Conservation (phyloP, 148 eudicot species). For the Heliamphora exappendiculata region DNA sequence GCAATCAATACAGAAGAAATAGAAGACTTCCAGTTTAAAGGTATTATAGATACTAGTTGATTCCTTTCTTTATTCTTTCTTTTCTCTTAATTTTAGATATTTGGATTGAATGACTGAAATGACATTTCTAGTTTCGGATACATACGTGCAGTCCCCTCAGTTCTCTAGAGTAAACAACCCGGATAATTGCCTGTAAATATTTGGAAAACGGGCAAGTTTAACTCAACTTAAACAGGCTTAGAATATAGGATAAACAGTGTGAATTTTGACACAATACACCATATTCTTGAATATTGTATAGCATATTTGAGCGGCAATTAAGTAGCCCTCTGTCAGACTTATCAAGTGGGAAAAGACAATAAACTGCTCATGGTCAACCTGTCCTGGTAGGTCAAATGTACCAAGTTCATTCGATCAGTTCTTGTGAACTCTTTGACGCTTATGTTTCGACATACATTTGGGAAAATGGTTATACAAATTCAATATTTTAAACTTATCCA, state of each 20-base stretch:
- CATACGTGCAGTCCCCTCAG: background rate
- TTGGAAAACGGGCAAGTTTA: background rate
- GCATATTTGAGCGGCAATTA: background rate
- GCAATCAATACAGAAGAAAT: slow-evolving; percentile 64
- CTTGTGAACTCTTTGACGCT: background rate
- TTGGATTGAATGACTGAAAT: background rate
- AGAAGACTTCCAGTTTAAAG: slow-evolving; percentile 72
- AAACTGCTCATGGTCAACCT: background rate
- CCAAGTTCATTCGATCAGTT: background rate
- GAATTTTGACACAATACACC: background rate
- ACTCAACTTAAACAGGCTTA: background rate
- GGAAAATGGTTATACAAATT: background rate
- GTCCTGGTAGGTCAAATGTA: background rate
- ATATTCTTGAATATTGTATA: background rate
- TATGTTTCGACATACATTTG: background rate
- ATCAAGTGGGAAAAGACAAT: background rate
- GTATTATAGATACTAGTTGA: slow-evolving; percentile 28
- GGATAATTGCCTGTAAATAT: background rate
- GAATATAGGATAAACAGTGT: background rate
- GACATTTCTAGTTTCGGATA: background rate
- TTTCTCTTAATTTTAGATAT: background rate
- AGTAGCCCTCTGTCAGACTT: background rate
- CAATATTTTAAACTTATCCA: too few species aligned
- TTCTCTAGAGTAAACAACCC: background rate
- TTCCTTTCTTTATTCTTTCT: background rate